Conservation (phyloP, 2,329 filamentous ascomycete genomes). For the Colletotrichum melonis region DNA sequence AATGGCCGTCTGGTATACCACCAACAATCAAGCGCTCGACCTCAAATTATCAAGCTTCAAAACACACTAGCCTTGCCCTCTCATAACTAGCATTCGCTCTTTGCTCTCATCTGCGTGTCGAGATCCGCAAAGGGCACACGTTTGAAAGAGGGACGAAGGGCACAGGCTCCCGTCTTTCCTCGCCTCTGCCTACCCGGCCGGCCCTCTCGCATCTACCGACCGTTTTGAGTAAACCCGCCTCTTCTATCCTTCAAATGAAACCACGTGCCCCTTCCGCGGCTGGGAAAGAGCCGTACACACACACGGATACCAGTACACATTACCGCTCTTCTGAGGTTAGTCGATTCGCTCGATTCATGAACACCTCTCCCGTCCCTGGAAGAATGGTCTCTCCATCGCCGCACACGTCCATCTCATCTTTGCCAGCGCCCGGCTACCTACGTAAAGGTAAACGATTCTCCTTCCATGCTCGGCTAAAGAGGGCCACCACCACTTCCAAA, state of each 20-base stretch:
- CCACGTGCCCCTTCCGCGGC: constrained; percentile 13
- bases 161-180: constrained; percentile 17
- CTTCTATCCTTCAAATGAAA: not conserved
- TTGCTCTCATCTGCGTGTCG: not conserved
- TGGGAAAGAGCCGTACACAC: constrained; percentile 7
- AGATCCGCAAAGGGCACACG: not conserved
- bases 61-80: not conserved
- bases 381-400: not conserved
- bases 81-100: not conserved
- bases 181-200: not conserved
- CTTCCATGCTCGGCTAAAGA: not conserved
- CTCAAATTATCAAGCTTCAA: constrained; percentile 16
- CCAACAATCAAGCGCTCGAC: not conserved
- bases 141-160: not conserved
- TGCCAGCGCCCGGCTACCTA: not conserved
- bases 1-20: not conserved
- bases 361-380: not conserved
- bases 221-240: constrained; percentile 4
- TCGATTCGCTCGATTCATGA: not conserved
- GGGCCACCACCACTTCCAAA: not conserved
- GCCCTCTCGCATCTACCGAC: constrained; percentile 6
- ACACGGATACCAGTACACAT: not conserved
- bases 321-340: too few species aligned
- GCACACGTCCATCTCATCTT: not conserved
- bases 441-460: not conserved